These are phyloP conservation scores for Vitellaria paradoxa DNA, from an alignment of 179 eudicot genomes.

Conservation along the genomic window DNA sequence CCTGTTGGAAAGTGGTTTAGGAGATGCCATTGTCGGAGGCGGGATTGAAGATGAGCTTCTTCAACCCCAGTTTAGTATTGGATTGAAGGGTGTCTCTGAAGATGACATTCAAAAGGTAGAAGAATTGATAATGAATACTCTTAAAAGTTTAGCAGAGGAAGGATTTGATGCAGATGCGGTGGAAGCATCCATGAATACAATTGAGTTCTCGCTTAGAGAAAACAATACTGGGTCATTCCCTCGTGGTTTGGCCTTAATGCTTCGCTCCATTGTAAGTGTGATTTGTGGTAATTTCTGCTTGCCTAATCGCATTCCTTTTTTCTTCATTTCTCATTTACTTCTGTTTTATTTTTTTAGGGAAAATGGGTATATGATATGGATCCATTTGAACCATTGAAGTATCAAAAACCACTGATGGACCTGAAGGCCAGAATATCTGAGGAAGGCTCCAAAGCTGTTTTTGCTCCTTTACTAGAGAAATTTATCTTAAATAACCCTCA, in stretches of 20 bases:
- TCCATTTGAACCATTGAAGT: conserved; percentile 92
- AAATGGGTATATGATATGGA: conserved; percentile 98
- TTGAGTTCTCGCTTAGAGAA: conserved; percentile 92
- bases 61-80: conserved; percentile 91
- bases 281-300: background rate
- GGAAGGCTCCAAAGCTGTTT: conserved; percentile 90
- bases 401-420: conserved; percentile 75
- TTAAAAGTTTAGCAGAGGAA: conserved; percentile 63
- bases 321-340: too few relatives aligned
- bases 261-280: conserved; percentile 75
- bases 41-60: conserved; percentile 91
- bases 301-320: conserved; percentile 10
- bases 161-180: conserved; percentile 89
- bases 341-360: conserved; percentile 51
- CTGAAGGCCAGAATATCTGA: conserved; percentile 81
- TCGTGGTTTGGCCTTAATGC: conserved; percentile 93
- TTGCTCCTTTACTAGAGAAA: conserved; percentile 83
- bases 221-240: conserved; percentile 97
- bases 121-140: conserved; percentile 61
- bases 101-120: conserved; percentile 86
- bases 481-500: conserved; percentile 84
- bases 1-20: conserved; percentile 85
- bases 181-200: conserved; percentile 97
- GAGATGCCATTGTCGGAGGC: conserved; percentile 95
- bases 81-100: conserved; percentile 83